These are phyloP conservation scores for Plectranthus barbatus DNA, from an alignment of 257 asterid genomes.

Conservation along the genomic window DNA sequence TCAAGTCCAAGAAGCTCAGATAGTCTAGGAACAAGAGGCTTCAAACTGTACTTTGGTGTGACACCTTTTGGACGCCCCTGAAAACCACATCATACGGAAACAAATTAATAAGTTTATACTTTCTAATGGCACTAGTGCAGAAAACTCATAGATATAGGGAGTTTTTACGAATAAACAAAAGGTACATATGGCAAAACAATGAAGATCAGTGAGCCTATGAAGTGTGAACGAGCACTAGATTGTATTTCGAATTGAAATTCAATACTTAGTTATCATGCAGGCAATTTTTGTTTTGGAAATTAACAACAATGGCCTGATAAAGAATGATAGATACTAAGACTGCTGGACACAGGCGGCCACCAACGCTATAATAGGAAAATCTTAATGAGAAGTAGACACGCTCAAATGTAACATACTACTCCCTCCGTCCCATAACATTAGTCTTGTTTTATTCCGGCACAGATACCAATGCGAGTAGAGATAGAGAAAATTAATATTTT, in stretches of 20 bases:
- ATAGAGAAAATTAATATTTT: too few relatives aligned
- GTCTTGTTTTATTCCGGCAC: too few relatives aligned
- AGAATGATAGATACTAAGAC: not conserved
- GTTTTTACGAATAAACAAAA: not conserved
- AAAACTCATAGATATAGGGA: not conserved
- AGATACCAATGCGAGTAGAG: too few relatives aligned
- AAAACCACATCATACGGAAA: conserved; percentile 1
- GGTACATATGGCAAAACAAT: not conserved
- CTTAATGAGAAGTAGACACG: not conserved
- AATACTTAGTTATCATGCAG: too few relatives aligned
- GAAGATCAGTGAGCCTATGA: conserved; percentile 46
- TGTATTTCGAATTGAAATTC: conserved; percentile 28
- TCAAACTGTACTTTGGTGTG: too few relatives aligned
- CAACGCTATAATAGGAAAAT: not conserved
- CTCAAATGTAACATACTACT: too few relatives aligned
- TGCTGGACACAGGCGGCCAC: not conserved
- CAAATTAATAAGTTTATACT: not conserved
- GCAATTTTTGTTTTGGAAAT: too few relatives aligned
- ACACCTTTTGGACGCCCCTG: conserved; percentile 99
- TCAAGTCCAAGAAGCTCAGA: conserved; percentile 71
- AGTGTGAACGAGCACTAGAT: conserved; percentile 22
- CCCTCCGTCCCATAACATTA: too few relatives aligned
- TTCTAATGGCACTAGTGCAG: not conserved
- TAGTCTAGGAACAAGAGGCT: too few relatives aligned
- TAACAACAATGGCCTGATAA: not conserved